phyloP scores from a whole-genome alignment of 306 rosid species.

The Calophaca sinica region DNA sequence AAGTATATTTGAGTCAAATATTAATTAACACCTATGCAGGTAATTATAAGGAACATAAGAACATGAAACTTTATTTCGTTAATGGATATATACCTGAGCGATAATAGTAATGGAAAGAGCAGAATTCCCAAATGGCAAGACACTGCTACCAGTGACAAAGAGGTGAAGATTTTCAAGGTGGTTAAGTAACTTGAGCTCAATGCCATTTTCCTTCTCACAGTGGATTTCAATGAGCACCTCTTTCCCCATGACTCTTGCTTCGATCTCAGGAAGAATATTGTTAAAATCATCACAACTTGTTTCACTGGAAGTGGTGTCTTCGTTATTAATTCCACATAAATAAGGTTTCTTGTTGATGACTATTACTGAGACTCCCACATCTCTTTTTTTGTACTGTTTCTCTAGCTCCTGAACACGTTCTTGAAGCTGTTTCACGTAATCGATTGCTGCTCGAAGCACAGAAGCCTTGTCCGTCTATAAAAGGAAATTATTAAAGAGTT shows the following conservation, averaged over 20 bases:
- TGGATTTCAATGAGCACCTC: conserved; percentile 49
- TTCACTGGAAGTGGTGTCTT: conserved; percentile 17
- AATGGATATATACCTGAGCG: conserved; percentile 41
- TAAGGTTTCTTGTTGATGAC: conserved; percentile 24
- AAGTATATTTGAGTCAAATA: too few relatives aligned
- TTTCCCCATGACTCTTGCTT: conserved; percentile 47
- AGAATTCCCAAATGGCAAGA: conserved; percentile 52
- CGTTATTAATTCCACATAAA: conserved; percentile 2
- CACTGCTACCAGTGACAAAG: conserved; percentile 43
- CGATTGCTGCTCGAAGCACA: conserved; percentile 48
- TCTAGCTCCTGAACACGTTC: conserved; percentile 42
- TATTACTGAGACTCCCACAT: conserved; percentile 3
- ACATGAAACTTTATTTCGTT: too few relatives aligned
- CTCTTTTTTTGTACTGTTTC: conserved; percentile 12
- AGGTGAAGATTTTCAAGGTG: conserved; percentile 52
- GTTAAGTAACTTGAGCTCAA: conserved; percentile 44
- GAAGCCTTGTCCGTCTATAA: conserved; percentile 54
- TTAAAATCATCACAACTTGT: not conserved
- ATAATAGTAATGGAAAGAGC: conserved; percentile 51
- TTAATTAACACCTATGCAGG: too few relatives aligned
- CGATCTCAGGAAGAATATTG: conserved; percentile 44
- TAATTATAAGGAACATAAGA: too few relatives aligned
- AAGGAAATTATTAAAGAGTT: too few relatives aligned
- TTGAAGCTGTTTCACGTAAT: conserved; percentile 51
- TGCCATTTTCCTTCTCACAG: conserved; percentile 47